Percentiles rank a stretch among this genome's conserved stretches.
phyloP scores from a whole-genome alignment of 805 yeast species.

The Starmerella asiatica region DNA sequence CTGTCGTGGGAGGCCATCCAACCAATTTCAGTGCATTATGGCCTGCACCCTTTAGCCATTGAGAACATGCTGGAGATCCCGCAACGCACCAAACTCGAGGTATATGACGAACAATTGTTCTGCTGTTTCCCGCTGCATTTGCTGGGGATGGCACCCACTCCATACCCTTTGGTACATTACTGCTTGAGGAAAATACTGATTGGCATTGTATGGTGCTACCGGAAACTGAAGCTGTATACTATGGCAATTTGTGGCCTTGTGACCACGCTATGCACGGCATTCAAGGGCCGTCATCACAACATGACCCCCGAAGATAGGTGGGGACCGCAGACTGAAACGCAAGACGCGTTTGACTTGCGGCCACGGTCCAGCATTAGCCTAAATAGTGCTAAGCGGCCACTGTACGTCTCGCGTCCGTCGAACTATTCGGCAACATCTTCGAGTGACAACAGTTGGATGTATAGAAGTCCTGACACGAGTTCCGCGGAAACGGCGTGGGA shows the following conservation, averaged over 20 bases:
- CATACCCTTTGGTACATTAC: conserved; percentile 3
- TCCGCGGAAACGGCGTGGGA: not conserved
- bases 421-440: not conserved
- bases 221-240: not conserved
- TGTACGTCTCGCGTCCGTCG: not conserved
- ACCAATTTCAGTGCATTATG: conserved; percentile 33
- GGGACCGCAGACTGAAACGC: not conserved
- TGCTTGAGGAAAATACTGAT: not conserved
- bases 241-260: too few relatives aligned
- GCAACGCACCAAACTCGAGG: conserved; percentile 44
- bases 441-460: not conserved
- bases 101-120: conserved; percentile 40
- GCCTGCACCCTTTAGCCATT: conserved; percentile 41
- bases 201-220: not conserved
- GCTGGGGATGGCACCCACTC: conserved; percentile 28
- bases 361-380: not conserved
- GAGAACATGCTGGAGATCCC: conserved; percentile 55
- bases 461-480: not conserved
- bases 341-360: not conserved
- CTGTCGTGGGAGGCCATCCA: conserved; percentile 49
- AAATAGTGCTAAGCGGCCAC: not conserved
- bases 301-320: too few relatives aligned
- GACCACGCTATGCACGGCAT: too few relatives aligned
- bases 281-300: too few relatives aligned
- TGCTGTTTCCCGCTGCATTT: conserved; percentile 42